These are phyloP conservation scores for Claviceps sp. DNA, from an alignment of 2,329 filamentous ascomycete species.

Conservation along the genomic window DNA sequence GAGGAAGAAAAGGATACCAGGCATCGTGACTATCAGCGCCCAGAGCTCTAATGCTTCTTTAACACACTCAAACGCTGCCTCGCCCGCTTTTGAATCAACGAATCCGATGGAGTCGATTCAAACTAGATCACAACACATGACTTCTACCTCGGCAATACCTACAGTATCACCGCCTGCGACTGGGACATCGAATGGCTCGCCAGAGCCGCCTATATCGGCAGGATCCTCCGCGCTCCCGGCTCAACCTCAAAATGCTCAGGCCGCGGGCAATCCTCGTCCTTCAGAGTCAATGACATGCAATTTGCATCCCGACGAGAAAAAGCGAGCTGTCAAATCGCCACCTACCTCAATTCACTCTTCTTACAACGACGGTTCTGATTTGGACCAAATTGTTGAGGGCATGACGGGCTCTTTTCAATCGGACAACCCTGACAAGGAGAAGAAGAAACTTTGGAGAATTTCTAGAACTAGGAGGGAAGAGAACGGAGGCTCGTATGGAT, in stretches of 20 bases:
- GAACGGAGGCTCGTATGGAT: conserved; percentile 26
- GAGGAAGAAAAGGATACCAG: conserved; percentile 69
- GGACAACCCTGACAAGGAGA: conserved; percentile 48
- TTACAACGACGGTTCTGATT: conserved; percentile 69
- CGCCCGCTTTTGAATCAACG: conserved; percentile 30
- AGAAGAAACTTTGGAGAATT: conserved; percentile 59
- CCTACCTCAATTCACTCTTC: conserved; percentile 65
- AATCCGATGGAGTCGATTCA: conserved; percentile 31
- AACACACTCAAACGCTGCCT: conserved; percentile 28
- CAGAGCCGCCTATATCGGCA: conserved; percentile 1
- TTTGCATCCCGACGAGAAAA: conserved; percentile 30
- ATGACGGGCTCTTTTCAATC: conserved; percentile 15
- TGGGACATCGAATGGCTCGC: not conserved
- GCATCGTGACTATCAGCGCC: conserved; percentile 69
- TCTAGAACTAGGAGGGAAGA: conserved; percentile 51
- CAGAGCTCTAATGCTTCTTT: conserved; percentile 81
- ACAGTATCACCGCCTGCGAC: not conserved
- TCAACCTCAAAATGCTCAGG: conserved; percentile 20
- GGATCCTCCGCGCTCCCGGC: conserved; percentile 8
- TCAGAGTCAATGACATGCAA: conserved; percentile 29
- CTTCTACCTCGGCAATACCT: not conserved
- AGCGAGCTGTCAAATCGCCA: conserved; percentile 59
- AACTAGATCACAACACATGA: conserved; percentile 3
- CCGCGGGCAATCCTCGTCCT: conserved; percentile 32
- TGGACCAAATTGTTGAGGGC: conserved; percentile 56